These are phyloP conservation scores for Ceratocystis eucalypticola DNA, from an alignment of 2,329 filamentous ascomycete species.

Conservation along the genomic window DNA sequence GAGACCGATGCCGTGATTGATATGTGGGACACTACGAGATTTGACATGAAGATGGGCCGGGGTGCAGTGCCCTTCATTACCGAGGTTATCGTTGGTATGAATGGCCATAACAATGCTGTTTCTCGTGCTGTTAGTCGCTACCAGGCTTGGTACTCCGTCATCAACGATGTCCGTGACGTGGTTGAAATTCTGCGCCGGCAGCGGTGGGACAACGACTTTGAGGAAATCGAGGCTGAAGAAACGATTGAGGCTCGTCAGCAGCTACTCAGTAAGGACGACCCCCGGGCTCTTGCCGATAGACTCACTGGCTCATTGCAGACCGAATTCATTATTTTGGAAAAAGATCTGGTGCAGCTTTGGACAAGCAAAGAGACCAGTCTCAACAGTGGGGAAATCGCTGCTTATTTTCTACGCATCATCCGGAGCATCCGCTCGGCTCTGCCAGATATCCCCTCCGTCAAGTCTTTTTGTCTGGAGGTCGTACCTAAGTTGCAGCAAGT, in stretches of 20 bases:
- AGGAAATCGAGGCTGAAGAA: slow-evolving; percentile 61
- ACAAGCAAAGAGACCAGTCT: slow-evolving; percentile 32
- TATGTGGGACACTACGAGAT: slow-evolving; percentile 50
- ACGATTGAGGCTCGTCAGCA: slow-evolving; percentile 52
- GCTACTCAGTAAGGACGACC: slow-evolving; percentile 59
- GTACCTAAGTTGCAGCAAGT: slow-evolving; percentile 51
- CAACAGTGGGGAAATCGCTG: slow-evolving; percentile 40
- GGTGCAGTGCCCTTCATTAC: slow-evolving; percentile 57
- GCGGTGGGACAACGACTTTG: slow-evolving; percentile 62
- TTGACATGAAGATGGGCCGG: slow-evolving; percentile 50
- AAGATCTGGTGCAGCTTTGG: slow-evolving; percentile 40
- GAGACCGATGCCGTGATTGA: slow-evolving; percentile 37
- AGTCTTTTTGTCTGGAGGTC: slow-evolving; percentile 45
- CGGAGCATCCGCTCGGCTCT: slow-evolving; percentile 59
- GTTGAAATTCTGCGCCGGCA: slow-evolving; percentile 53
- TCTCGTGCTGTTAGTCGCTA: slow-evolving; percentile 50
- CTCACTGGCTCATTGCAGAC: slow-evolving; percentile 42
- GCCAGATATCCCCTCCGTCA: slow-evolving; percentile 38
- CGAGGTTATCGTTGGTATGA: slow-evolving; percentile 52
- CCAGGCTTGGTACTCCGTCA: slow-evolving; percentile 56
- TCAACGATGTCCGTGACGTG: slow-evolving; percentile 51
- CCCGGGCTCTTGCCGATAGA: slow-evolving; percentile 45
- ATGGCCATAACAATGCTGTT: slow-evolving; percentile 58
- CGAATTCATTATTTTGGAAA: slow-evolving; percentile 46
- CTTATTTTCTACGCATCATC: slow-evolving; percentile 59